Percentiles rank a stretch among this genome's conserved stretches.
Evolutionary conservation across 805 yeast species (phyloP).

Genomic region (Candida montana): DNA sequence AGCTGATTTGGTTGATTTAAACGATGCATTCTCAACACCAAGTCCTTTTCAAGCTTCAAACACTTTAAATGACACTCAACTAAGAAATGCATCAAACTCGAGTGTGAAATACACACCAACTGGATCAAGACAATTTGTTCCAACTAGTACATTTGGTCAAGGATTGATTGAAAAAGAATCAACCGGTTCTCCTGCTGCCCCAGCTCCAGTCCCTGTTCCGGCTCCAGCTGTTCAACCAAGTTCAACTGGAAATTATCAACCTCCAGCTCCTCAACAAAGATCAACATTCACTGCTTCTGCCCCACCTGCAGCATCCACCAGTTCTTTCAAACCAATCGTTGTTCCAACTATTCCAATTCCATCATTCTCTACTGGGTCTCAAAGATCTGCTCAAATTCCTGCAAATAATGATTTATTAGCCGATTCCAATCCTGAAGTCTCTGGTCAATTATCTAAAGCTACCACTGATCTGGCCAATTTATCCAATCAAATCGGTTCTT

Average conservation of each 20-base stretch:
- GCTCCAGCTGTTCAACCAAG: conserved; percentile 6
- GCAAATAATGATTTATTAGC: conserved; percentile 46
- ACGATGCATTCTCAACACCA: conserved; percentile 46
- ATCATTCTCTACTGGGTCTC: background rate
- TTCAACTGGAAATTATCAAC: background rate
- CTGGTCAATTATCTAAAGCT: conserved; percentile 69
- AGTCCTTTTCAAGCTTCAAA: conserved; percentile 24
- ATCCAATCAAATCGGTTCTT: conserved; percentile 76
- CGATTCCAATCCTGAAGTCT: conserved; percentile 43
- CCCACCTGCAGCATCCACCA: background rate
- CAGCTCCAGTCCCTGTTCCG: conserved; percentile 10
- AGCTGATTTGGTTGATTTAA: conserved; percentile 60
- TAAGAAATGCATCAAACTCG: conserved; percentile 22
- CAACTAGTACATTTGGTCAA: conserved; percentile 85
- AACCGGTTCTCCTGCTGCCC: conserved; percentile 18
- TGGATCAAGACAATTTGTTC: conserved; percentile 49
- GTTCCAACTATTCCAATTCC: conserved; percentile 6
- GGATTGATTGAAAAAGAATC: conserved; percentile 38
- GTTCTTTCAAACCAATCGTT: background rate
- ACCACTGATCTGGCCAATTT: conserved; percentile 82
- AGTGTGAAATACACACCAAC: conserved; percentile 27
- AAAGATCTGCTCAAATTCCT: conserved; percentile 16
- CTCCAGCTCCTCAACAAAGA: conserved; percentile 4
- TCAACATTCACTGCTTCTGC: conserved; percentile 8
- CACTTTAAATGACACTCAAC: conserved; percentile 7